A percentile compares a stretch with the other conserved stretches of the same genome.
Evolutionary conservation across 805 yeast species (phyloP).

Genomic region (Saturnispora serradocipensis): DNA sequence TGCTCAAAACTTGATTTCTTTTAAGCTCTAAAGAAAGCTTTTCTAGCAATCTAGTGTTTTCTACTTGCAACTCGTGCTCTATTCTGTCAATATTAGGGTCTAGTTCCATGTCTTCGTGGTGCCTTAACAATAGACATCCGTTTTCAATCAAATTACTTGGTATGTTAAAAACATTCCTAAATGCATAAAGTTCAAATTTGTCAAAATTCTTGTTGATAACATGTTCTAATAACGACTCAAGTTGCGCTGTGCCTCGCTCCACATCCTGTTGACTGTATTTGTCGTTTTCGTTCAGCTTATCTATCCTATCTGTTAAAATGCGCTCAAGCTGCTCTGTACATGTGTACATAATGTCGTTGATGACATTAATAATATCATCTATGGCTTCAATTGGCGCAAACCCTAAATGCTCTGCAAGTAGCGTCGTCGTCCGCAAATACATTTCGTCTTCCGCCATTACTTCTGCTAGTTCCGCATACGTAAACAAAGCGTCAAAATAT

Average conservation of each 20-base stretch:
- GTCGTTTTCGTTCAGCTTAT: slow-evolving; percentile 12
- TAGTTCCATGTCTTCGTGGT: slow-evolving; percentile 48
- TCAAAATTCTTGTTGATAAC: slow-evolving; percentile 78
- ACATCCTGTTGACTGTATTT: slow-evolving; percentile 37
- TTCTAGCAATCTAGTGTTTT: slow-evolving; percentile 25
- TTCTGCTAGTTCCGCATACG: background rate
- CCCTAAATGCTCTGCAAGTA: slow-evolving; percentile 80
- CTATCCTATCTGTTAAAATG: slow-evolving; percentile 35
- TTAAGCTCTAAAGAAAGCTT: slow-evolving; percentile 36
- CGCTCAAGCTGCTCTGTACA: slow-evolving; percentile 73
- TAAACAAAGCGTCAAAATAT: background rate
- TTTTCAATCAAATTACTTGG: slow-evolving; percentile 55
- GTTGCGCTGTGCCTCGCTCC: slow-evolving; percentile 66
- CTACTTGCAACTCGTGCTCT: slow-evolving; percentile 16
- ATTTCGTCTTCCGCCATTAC: slow-evolving; percentile 1
- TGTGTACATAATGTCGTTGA: slow-evolving; percentile 73
- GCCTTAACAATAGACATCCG: slow-evolving; percentile 61
- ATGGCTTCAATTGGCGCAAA: slow-evolving; percentile 74
- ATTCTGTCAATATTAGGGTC: slow-evolving; percentile 12
- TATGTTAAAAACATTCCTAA: slow-evolving; percentile 65
- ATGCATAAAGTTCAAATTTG: slow-evolving; percentile 70
- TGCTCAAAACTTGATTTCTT: slow-evolving; percentile 32
- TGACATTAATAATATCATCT: slow-evolving; percentile 83
- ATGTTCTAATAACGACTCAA: slow-evolving; percentile 68
- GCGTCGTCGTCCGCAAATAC: slow-evolving; percentile 27